Conservation (phyloP, 208 protist species). For the Trypanosoma boissoni region DNA sequence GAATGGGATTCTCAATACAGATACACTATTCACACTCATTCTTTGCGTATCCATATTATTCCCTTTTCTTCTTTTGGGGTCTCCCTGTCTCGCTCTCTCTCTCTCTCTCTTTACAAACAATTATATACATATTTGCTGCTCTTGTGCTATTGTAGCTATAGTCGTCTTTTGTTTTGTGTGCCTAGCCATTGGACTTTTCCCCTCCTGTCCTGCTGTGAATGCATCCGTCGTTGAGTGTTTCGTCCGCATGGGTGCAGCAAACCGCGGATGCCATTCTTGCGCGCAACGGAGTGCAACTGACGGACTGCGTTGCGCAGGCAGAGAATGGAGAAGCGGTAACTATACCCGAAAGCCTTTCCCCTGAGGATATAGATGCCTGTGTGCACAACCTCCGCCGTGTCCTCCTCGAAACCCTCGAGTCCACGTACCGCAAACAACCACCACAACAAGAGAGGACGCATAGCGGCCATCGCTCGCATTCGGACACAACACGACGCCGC, state of each 20-base stretch:
- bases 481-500: neutral
- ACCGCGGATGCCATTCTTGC: constrained; percentile 33
- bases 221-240: constrained; percentile 11
- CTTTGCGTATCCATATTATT: too few relatives aligned
- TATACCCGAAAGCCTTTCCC: constrained; percentile 7
- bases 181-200: too few relatives aligned
- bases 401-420: neutral
- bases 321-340: constrained; percentile 37
- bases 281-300: constrained; percentile 47
- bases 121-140: too few relatives aligned
- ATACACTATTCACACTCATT: too few relatives aligned
- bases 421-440: neutral
- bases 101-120: too few relatives aligned
- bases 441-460: constrained; percentile 2
- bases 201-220: neutral
- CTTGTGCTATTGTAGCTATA: too few relatives aligned
- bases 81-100: too few relatives aligned
- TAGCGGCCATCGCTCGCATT: neutral
- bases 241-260: constrained; percentile 22
- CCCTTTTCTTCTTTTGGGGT: too few relatives aligned
- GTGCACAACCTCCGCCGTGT: constrained; percentile 15
- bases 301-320: constrained; percentile 31
- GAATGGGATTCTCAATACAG: too few relatives aligned
- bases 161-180: too few relatives aligned
- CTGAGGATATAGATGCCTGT: constrained; percentile 7